phyloP scores from a whole-genome alignment of 768 basidiomycete genomes.

The Boletus tomentosulus region DNA sequence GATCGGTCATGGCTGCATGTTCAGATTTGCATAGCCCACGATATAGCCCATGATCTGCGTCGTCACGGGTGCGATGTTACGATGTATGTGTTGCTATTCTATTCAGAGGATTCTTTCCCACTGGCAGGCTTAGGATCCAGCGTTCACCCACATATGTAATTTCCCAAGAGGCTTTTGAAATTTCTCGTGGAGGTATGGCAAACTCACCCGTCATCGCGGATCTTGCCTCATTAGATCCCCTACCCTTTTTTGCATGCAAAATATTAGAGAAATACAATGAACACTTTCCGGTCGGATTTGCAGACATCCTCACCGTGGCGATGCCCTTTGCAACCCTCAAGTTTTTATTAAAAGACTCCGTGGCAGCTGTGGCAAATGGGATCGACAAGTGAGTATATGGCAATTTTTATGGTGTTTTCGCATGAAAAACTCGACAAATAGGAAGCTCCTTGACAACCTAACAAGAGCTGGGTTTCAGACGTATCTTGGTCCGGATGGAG shows the following conservation, averaged over 20 bases:
- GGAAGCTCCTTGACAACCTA: conserved; percentile 37
- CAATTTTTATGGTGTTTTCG: too few species aligned
- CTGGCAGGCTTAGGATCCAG: conserved; percentile 20
- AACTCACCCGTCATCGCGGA: background rate
- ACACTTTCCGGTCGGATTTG: conserved; percentile 23
- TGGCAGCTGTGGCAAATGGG: conserved; percentile 8
- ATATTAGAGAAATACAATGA: conserved; percentile 24
- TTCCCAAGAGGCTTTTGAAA: conserved; percentile 9
- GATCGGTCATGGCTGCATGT: conserved; percentile 1
- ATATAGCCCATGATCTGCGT: conserved; percentile 35
- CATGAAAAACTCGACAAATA: conserved; percentile 10
- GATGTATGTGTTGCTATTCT: conserved; percentile 10
- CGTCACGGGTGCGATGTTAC: conserved; percentile 28
- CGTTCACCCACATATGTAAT: conserved; percentile 28
- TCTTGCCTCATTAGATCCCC: background rate
- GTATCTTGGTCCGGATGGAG: conserved; percentile 36
- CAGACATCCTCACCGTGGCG: conserved; percentile 20
- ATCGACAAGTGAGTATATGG: conserved; percentile 18
- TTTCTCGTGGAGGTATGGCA: conserved; percentile 12
- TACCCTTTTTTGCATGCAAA: background rate
- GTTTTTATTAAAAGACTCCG: conserved; percentile 2
- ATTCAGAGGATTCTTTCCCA: conserved; percentile 27
- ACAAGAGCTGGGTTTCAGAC: conserved; percentile 34
- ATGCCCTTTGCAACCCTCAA: conserved; percentile 20
- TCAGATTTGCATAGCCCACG: conserved; percentile 26